These are phyloP conservation scores for Elsinoe perseae DNA, from an alignment of 2,329 filamentous ascomycete species.

Conservation along the genomic window DNA sequence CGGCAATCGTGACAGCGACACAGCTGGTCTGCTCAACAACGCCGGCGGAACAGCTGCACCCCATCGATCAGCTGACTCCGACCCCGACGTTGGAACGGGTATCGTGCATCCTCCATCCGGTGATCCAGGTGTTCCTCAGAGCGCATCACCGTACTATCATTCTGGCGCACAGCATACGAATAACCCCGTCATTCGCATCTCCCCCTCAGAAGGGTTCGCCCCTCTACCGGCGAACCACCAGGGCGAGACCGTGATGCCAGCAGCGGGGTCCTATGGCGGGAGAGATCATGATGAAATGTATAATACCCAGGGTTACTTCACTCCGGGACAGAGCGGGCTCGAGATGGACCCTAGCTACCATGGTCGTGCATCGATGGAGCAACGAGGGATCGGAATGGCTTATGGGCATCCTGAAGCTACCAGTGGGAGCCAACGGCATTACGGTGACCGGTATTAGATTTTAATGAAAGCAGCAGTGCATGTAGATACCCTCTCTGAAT, in stretches of 20 bases:
- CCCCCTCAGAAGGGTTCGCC: conserved; percentile 2
- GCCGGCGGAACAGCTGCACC: not conserved
- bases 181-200: conserved; percentile 8
- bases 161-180: not conserved
- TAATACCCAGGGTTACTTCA: conserved; percentile 8
- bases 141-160: not conserved
- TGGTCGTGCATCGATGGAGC: not conserved
- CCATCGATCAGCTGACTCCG: not conserved
- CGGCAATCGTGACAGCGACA: conserved; percentile 7
- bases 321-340: not conserved
- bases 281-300: conserved; percentile 10
- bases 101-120: not conserved
- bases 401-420: conserved; percentile 3
- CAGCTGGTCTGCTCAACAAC: conserved; percentile 15
- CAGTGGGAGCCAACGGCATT: not conserved
- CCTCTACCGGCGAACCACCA: not conserved
- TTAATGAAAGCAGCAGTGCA: not conserved
- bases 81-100: not conserved
- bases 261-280: conserved; percentile 1
- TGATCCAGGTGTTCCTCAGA: not conserved
- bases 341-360: not conserved
- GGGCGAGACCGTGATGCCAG: conserved; percentile 6
- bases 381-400: conserved; percentile 1
- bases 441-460: conserved; percentile 6
- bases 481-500: not conserved